Percentiles rank a stretch among this genome's conserved stretches.
These are phyloP conservation scores for Candida qinlingensis DNA, from an alignment of 805 yeast species.

Conservation along the genomic window DNA sequence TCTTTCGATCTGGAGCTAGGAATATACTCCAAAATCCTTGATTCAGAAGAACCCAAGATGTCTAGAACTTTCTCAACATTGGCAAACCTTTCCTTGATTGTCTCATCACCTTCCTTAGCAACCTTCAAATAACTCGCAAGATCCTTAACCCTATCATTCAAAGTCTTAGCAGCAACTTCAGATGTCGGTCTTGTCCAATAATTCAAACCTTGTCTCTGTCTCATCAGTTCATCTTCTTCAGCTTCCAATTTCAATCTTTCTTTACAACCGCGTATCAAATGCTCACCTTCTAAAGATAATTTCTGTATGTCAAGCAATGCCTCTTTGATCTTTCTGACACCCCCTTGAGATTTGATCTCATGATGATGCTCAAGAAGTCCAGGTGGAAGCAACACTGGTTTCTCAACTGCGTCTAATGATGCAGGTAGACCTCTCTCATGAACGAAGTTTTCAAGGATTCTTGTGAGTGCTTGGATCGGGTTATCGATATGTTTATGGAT, in stretches of 20 bases:
- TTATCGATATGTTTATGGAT: slow-evolving; percentile 38
- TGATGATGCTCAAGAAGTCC: slow-evolving; percentile 51
- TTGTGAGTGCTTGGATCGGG: slow-evolving; percentile 46
- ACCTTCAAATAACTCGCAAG: slow-evolving; percentile 45
- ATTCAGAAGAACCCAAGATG: slow-evolving; percentile 35
- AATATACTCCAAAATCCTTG: slow-evolving; percentile 23
- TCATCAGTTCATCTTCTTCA: slow-evolving; percentile 48
- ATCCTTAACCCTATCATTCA: slow-evolving; percentile 36
- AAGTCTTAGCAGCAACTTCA: slow-evolving; percentile 35
- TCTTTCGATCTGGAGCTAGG: slow-evolving; percentile 28
- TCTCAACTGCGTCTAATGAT: slow-evolving; percentile 53
- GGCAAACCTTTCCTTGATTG: slow-evolving; percentile 40
- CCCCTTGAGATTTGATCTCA: slow-evolving; percentile 49
- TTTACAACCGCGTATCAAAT: slow-evolving; percentile 40
- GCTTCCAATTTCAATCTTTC: slow-evolving; percentile 45
- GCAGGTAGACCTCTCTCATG: slow-evolving; percentile 53
- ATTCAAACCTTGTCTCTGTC: slow-evolving; percentile 45
- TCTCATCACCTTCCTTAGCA: slow-evolving; percentile 58
- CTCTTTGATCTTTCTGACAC: slow-evolving; percentile 36
- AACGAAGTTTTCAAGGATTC: slow-evolving; percentile 38
- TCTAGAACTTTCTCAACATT: slow-evolving; percentile 43
- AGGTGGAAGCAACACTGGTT: slow-evolving; percentile 50
- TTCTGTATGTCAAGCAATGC: slow-evolving; percentile 41
- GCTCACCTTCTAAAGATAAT: slow-evolving; percentile 35
- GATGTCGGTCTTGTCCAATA: slow-evolving; percentile 52